Evolutionary conservation across 73 alveolate species (phyloP).

Genomic region (Durusdinium trenchii): DNA sequence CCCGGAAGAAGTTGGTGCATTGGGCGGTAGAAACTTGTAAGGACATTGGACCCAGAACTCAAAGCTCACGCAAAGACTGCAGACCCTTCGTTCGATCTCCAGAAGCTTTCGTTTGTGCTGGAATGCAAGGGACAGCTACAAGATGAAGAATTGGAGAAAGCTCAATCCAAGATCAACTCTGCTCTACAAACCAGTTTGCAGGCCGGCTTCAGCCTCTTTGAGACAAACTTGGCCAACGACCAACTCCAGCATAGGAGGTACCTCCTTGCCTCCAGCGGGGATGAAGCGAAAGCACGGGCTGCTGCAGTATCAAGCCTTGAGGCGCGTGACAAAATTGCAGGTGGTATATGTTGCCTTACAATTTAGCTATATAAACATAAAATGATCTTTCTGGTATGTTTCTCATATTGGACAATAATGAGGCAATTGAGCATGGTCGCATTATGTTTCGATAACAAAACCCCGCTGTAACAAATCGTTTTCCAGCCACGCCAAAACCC

Average conservation of each 20-base stretch:
- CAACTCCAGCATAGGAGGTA: background rate
- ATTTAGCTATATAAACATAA: background rate
- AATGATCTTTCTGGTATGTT: background rate
- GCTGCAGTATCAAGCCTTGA: background rate
- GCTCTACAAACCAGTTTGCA: background rate
- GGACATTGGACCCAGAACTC: background rate
- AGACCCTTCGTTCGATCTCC: background rate
- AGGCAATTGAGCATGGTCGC: too few relatives aligned
- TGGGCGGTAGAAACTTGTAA: too few relatives aligned
- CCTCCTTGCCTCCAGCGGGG: background rate
- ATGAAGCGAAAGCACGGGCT: background rate
- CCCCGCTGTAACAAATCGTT: too few relatives aligned
- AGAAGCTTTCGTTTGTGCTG: background rate
- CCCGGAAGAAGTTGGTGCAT: too few relatives aligned
- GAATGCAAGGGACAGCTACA: background rate
- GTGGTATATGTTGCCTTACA: too few relatives aligned
- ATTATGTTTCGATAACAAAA: too few relatives aligned
- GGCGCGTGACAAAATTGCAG: too few relatives aligned
- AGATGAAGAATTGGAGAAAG: background rate
- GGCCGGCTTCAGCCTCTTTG: background rate
- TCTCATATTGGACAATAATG: background rate
- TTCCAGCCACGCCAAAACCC: background rate
- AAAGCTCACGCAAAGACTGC: background rate
- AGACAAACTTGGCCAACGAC: background rate
- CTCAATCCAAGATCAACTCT: background rate